A percentile compares a stretch with the other conserved stretches of the same genome.
phyloP scores from a whole-genome alignment of 2,329 filamentous ascomycete genomes.

The Botrytis hyacinthi region DNA sequence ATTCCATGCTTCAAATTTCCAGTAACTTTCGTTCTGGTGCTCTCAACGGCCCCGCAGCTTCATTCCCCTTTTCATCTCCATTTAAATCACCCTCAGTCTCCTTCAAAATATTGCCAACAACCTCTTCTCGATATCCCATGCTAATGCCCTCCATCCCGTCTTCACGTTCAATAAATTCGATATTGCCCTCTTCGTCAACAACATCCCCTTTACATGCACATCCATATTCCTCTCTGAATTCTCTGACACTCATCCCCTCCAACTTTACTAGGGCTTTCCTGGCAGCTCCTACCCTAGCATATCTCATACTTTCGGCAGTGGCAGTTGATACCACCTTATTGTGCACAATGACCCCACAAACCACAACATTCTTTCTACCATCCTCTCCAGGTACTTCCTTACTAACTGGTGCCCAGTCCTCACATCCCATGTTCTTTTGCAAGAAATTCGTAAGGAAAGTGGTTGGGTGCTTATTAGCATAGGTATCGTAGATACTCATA shows the following conservation, averaged over 20 bases:
- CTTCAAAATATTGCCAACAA: background rate
- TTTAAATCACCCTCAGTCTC: background rate
- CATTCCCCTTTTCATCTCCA: background rate
- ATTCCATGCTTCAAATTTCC: background rate
- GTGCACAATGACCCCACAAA: slow-evolving; percentile 77
- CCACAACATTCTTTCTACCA: slow-evolving; percentile 50
- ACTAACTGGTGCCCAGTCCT: slow-evolving; percentile 49
- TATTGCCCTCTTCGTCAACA: slow-evolving; percentile 7
- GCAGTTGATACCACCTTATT: slow-evolving; percentile 62
- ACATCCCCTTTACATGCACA: slow-evolving; percentile 57
- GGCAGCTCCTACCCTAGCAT: slow-evolving; percentile 69
- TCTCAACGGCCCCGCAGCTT: background rate
- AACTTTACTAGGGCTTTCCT: slow-evolving; percentile 54
- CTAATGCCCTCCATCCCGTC: background rate
- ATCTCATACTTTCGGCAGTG: slow-evolving; percentile 61
- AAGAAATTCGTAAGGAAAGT: slow-evolving; percentile 68
- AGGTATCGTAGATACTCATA: slow-evolving; percentile 84
- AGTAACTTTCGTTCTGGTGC: background rate
- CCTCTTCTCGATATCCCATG: slow-evolving; percentile 6
- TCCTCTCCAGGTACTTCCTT: slow-evolving; percentile 44
- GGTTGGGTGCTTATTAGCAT: slow-evolving; percentile 81
- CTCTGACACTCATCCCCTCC: slow-evolving; percentile 46
- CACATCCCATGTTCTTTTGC: slow-evolving; percentile 63
- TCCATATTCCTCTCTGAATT: slow-evolving; percentile 58
- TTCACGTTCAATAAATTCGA: slow-evolving; percentile 16